phyloP scores from a whole-genome alignment of 2,329 filamentous ascomycete species.

The Fusarium goolgardi region DNA sequence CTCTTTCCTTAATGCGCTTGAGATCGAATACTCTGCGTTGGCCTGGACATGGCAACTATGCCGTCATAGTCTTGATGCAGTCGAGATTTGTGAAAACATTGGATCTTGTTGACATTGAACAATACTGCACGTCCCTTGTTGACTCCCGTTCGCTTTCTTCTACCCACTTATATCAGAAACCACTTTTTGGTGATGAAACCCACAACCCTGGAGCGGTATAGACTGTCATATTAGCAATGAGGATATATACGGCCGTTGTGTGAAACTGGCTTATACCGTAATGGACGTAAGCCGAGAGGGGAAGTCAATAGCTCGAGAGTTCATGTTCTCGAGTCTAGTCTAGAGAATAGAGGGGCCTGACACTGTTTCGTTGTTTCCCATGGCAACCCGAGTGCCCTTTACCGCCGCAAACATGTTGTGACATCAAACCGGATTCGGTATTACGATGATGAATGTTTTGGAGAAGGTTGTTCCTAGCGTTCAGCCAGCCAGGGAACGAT shows the following conservation, averaged over 20 bases:
- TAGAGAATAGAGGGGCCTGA: slow-evolving; percentile 22
- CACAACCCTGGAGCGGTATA: slow-evolving; percentile 15
- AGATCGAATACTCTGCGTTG: background rate
- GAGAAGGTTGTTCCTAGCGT: slow-evolving; percentile 20
- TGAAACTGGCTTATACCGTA: slow-evolving; percentile 31
- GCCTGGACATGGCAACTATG: background rate
- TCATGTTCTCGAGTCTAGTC: slow-evolving; percentile 5
- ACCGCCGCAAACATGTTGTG: slow-evolving; percentile 25
- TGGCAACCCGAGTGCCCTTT: slow-evolving; percentile 36
- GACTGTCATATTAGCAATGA: slow-evolving; percentile 12
- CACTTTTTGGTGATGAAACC: slow-evolving; percentile 21
- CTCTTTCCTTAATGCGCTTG: background rate
- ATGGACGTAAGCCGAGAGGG: slow-evolving; percentile 13
- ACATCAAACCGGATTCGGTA: slow-evolving; percentile 26
- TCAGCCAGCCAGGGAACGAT: slow-evolving; percentile 32
- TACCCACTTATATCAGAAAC: slow-evolving; percentile 33
- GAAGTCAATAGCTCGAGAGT: slow-evolving; percentile 13
- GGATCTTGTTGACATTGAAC: slow-evolving; percentile 14
- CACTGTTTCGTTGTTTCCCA: slow-evolving; percentile 36
- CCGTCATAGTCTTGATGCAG: slow-evolving; percentile 7
- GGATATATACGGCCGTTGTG: slow-evolving; percentile 1
- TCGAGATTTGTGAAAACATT: background rate
- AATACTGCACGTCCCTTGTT: slow-evolving; percentile 7
- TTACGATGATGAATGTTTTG: slow-evolving; percentile 19
- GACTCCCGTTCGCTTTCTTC: background rate